Percentiles rank a stretch among this genome's conserved stretches.
phyloP scores from a whole-genome alignment of 345 rosid species.

The Lepidium sativum region DNA sequence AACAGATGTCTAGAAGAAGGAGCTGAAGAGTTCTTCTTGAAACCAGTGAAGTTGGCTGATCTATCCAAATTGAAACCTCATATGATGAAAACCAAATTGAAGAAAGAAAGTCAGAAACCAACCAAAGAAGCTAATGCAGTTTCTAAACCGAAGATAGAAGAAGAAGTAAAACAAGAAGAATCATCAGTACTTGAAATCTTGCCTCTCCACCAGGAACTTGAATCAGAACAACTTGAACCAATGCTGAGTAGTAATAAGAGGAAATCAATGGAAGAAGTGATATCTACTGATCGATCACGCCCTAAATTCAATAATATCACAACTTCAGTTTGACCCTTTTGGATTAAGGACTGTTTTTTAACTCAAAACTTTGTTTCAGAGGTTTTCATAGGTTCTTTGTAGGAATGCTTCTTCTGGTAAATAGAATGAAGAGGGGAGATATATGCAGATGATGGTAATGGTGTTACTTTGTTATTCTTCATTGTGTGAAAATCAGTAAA shows the following conservation, averaged over 20 bases:
- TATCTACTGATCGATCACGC: slow-evolving; percentile 17
- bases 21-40: slow-evolving; percentile 84
- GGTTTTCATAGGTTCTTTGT: slow-evolving; percentile 8
- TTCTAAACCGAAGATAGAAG: not conserved
- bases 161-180: not conserved
- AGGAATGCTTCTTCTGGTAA: slow-evolving; percentile 17
- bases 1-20: slow-evolving; percentile 82
- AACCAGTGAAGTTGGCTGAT: slow-evolving; percentile 81
- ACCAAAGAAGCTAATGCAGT: not conserved
- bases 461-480: not conserved
- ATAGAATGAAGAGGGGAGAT: not conserved
- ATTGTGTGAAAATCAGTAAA: not conserved
- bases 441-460: slow-evolving; percentile 1
- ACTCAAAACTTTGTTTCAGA: not conserved
- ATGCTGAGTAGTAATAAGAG: slow-evolving; percentile 29
- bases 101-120: slow-evolving; percentile 13
- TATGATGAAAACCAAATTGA: slow-evolving; percentile 28
- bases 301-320: slow-evolving; percentile 24
- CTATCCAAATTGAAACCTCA: slow-evolving; percentile 66
- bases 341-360: not conserved
- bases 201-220: slow-evolving; percentile 10
- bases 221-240: not conserved
- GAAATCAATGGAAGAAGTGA: slow-evolving; percentile 33
- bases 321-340: not conserved
- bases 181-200: slow-evolving; percentile 4